phyloP scores from a whole-genome alignment of 176 grass and related monocot species.

The Triticum turgidum region DNA sequence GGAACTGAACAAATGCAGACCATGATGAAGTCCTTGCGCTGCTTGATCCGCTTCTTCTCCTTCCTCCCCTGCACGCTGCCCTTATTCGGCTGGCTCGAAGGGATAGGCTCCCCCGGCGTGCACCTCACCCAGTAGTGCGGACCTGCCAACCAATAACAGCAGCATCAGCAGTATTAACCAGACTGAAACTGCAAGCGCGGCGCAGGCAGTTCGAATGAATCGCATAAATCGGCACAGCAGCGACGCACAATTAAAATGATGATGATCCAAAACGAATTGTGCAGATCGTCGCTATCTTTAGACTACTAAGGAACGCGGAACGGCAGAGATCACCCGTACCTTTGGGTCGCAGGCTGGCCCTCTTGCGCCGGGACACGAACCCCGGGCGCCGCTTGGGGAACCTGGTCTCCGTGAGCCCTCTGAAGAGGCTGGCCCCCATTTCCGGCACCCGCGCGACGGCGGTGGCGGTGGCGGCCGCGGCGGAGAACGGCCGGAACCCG shows the following conservation, averaged over 20 bases:
- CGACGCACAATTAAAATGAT: neutral
- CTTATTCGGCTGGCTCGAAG: slow-evolving; percentile 42
- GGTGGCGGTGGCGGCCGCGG: slow-evolving; percentile 29
- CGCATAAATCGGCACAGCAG: neutral
- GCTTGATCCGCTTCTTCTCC: slow-evolving; percentile 59
- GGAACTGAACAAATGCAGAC: neutral
- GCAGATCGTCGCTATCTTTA: neutral
- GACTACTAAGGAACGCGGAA: neutral
- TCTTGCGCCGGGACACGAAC: slow-evolving; percentile 65
- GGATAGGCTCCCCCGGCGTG: slow-evolving; percentile 44
- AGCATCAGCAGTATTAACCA: neutral
- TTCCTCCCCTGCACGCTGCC: slow-evolving; percentile 55
- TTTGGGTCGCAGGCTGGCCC: slow-evolving; percentile 72
- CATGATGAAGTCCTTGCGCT: slow-evolving; percentile 57
- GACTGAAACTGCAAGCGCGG: neutral
- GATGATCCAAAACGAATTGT: neutral
- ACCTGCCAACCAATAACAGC: neutral
- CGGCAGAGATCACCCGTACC: slow-evolving; percentile 26
- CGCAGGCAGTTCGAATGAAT: neutral
- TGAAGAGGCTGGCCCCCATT: slow-evolving; percentile 43
- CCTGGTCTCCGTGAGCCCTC: slow-evolving; percentile 56
- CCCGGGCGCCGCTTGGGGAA: slow-evolving; percentile 75
- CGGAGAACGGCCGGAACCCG: slow-evolving; percentile 41
- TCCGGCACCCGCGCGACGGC: slow-evolving; percentile 33
- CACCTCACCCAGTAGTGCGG: slow-evolving; percentile 53